Percentiles rank a stretch among this genome's conserved stretches.
Evolutionary conservation across 2,329 filamentous ascomycete species (phyloP).

Genomic region (Trichoderma asperellum): DNA sequence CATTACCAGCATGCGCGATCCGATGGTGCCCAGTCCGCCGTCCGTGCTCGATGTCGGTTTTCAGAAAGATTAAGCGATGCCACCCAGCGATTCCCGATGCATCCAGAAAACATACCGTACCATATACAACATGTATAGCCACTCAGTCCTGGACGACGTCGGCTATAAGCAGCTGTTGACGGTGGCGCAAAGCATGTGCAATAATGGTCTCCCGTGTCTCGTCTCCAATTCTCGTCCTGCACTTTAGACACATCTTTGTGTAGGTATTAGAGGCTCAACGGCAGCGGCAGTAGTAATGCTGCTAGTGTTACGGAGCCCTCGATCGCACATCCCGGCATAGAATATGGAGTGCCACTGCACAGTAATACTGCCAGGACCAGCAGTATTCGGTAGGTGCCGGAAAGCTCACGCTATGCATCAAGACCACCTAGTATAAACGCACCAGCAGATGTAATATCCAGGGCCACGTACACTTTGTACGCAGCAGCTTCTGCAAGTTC

Average conservation of each 20-base stretch:
- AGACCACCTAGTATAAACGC: neutral
- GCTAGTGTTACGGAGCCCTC: neutral
- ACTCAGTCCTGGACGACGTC: neutral
- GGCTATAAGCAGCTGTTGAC: neutral
- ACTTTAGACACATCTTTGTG: neutral
- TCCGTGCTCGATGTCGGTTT: neutral
- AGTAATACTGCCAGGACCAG: neutral
- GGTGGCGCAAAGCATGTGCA: neutral
- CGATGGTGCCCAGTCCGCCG: neutral
- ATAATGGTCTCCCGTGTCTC: neutral
- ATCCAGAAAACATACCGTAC: neutral
- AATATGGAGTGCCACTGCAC: neutral
- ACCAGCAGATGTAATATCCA: neutral
- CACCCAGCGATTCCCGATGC: neutral
- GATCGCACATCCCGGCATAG: neutral
- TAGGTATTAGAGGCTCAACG: neutral
- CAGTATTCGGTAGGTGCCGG: conserved; percentile 13
- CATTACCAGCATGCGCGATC: neutral
- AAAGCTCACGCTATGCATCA: neutral
- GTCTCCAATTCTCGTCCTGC: neutral
- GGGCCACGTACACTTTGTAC: neutral
- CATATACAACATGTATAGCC: neutral
- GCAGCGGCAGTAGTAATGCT: neutral
- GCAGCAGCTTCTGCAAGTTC: neutral
- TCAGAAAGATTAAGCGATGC: neutral